Conservation (phyloP, 768 basidiomycete genomes). For the Amanita pseudoporphyria region DNA sequence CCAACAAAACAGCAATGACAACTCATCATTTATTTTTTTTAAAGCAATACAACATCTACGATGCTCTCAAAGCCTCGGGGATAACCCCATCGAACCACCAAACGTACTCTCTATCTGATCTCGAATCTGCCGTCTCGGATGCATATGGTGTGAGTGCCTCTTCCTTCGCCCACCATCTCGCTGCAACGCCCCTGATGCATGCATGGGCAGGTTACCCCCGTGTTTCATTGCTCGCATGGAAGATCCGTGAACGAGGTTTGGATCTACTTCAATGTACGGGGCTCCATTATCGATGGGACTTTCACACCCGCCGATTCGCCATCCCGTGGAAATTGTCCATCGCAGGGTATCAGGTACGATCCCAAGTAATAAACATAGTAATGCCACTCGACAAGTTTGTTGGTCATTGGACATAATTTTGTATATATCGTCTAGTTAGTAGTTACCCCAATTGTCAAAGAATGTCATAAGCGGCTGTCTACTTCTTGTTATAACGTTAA, state of each 20-base stretch:
- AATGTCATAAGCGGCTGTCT: too few relatives aligned
- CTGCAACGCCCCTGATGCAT: neutral
- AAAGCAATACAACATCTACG: slow-evolving; percentile 3
- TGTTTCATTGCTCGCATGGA: slow-evolving; percentile 31
- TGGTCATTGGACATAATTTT: too few relatives aligned
- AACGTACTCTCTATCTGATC: neutral
- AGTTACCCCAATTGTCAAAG: too few relatives aligned
- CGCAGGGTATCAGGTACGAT: neutral
- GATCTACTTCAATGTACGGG: slow-evolving; percentile 48
- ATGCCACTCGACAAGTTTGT: too few relatives aligned
- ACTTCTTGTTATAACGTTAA: too few relatives aligned
- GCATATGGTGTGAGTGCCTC: neutral
- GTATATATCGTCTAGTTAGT: too few relatives aligned
- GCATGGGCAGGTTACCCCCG: slow-evolving; percentile 34
- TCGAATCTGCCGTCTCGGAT: neutral
- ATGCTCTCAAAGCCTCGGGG: neutral
- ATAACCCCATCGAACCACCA: neutral
- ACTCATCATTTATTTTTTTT: neutral
- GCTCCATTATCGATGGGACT: slow-evolving; percentile 45
- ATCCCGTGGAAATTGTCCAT: neutral
- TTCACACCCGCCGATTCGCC: slow-evolving; percentile 24
- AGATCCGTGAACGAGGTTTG: slow-evolving; percentile 29
- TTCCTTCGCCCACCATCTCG: neutral
- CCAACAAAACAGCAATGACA: neutral
- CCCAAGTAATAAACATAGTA: neutral